Evolutionary conservation across 768 basidiomycete species (phyloP).

Genomic region (Phlegmacium glaucopus): DNA sequence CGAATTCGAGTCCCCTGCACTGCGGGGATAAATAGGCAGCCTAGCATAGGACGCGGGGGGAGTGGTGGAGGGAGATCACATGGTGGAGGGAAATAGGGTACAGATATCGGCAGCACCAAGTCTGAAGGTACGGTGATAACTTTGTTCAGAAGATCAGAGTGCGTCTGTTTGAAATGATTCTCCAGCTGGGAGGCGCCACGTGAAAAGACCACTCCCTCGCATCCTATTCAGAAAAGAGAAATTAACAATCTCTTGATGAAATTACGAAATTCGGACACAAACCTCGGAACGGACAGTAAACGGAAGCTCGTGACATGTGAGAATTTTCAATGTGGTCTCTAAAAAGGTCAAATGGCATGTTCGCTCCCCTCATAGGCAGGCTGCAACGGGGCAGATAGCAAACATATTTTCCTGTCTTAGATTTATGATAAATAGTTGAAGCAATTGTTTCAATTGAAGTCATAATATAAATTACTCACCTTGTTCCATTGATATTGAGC

Average conservation of each 20-base stretch:
- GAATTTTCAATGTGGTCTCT: constrained; percentile 20
- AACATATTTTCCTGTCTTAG: constrained; percentile 3
- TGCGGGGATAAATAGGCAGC: constrained; percentile 5
- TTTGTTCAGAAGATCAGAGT: constrained; percentile 9
- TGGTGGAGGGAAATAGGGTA: constrained; percentile 3
- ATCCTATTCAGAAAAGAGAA: constrained; percentile 4
- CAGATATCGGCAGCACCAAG: constrained; percentile 10
- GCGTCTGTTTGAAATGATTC: constrained; percentile 12
- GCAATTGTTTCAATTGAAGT: background rate
- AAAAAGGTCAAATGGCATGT: constrained; percentile 13
- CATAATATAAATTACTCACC: background rate
- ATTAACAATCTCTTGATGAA: background rate
- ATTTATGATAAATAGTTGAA: no score
- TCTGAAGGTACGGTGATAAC: constrained; percentile 8
- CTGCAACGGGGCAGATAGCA: constrained; percentile 22
- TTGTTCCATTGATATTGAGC: constrained; percentile 10
- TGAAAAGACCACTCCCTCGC: constrained; percentile 2
- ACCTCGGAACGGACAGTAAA: constrained; percentile 5
- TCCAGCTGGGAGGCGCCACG: constrained; percentile 6
- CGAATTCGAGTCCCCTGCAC: constrained; percentile 3
- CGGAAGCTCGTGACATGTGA: constrained; percentile 20
- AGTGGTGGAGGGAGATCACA: constrained; percentile 1
- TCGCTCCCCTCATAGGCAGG: constrained; percentile 9
- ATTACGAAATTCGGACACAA: background rate
- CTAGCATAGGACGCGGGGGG: constrained; percentile 5